Evolutionary conservation across 139 green algal genomes (phyloP), one percentile per base, ranked within the genome.

Genomic region (Trebouxia sp.): DNA sequence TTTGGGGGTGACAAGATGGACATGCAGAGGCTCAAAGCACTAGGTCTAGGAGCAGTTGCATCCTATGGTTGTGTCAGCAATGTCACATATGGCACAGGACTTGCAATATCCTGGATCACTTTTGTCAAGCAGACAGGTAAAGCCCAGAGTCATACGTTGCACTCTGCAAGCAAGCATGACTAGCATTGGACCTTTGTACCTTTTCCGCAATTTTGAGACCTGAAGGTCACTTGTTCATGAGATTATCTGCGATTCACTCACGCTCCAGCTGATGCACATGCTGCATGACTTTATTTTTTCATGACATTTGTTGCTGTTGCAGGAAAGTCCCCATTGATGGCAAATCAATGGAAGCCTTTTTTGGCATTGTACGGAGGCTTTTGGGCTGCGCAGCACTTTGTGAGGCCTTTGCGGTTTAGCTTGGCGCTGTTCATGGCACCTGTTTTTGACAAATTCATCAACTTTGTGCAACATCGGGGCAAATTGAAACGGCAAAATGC

Each of bases 381-480:
- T 22, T 83, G 67, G 67, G 48, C 70, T 17, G 39, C 78, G 15
- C 86, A 92, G 72, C 90, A 92, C 80, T 86, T 94, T 41, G 26
- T 94, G 42, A 74, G 90, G 4, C 90, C 90, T 4, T 58, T 90
- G 38, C 80, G 90, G 11, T 87, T 94, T 78, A 83, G 72, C 20
- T 48, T 90, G 28, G 85, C 85, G 35, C 48, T 94, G 2, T 82
- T 85, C 5, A 81, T 94, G 55, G 85, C 88, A 12, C 90, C 90
- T n/a, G 24, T 83, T 3, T 91, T 92, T 39, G 86, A 94, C 48
- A 56, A 80, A 6, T 53, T 90, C 6, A 89, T 94, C 24, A 78
- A 83, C 28, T 81, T 85, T 15, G 50, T 88, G 0, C 17, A 56
- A 28, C 78, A 65, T 12, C 80, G 55, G 2, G 78, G 82, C 1